phyloP scores from a whole-genome alignment of 1,139 yeast genomes.

The Geotrichum histeridarum region DNA sequence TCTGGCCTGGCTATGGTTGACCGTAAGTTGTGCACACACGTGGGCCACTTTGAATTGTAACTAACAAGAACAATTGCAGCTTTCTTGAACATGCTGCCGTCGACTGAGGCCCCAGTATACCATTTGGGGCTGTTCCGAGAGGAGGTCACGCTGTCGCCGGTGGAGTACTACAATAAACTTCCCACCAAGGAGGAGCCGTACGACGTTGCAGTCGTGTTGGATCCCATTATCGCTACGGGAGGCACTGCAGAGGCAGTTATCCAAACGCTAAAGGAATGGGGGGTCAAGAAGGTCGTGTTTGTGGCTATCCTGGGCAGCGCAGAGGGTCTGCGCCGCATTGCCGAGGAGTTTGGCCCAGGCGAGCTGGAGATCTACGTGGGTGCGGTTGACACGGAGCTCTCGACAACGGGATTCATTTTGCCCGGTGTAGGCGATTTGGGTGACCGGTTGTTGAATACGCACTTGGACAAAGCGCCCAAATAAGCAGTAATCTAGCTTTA shows the following conservation, averaged over 20 bases:
- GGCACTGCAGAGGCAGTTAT: constrained; percentile 38
- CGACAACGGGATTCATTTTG: constrained; percentile 32
- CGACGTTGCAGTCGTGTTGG: constrained; percentile 34
- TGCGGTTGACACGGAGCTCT: constrained; percentile 30
- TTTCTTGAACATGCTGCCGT: constrained; percentile 32
- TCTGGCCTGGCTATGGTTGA: constrained; percentile 37
- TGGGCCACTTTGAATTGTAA: background rate
- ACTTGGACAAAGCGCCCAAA: constrained; percentile 8
- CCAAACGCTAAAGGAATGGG: constrained; percentile 36
- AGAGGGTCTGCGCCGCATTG: constrained; percentile 29
- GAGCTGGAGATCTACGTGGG: constrained; percentile 35
- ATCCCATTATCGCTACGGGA: constrained; percentile 39
- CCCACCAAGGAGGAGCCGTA: constrained; percentile 27
- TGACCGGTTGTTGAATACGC: constrained; percentile 29
- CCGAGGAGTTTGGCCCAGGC: constrained; percentile 26
- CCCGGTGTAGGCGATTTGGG: constrained; percentile 40
- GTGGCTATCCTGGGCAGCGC: constrained; percentile 30
- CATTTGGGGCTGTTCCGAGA: constrained; percentile 38
- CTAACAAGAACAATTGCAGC: constrained; percentile 18
- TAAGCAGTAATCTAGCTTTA: background rate
- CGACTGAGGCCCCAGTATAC: constrained; percentile 33
- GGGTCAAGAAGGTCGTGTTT: constrained; percentile 33
- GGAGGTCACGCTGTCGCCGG: constrained; percentile 33
- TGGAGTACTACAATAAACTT: constrained; percentile 38
- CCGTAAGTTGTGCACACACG: constrained; percentile 9